Base-by-base conservation (phyloP, 495 filamentous ascomycete genomes). In the Penicillium ochrochloron region DNA sequence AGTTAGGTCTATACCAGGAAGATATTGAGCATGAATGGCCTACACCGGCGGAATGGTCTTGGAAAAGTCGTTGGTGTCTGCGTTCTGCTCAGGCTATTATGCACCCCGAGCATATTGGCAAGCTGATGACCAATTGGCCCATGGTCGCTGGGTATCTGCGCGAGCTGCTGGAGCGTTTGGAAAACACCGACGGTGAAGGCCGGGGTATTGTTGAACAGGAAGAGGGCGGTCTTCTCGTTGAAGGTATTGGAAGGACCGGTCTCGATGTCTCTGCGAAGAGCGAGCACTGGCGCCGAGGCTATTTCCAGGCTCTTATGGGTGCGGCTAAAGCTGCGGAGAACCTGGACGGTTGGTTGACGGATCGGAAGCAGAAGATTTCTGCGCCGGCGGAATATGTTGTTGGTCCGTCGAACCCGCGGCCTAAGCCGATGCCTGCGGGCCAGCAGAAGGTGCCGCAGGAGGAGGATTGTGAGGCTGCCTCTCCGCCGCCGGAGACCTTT, bases 321-420 rank as follows among this genome's bases (percentile, higher is more conserved):
- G 83, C 83, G 62, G 93, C 89, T 0, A 87, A 86, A 63, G 86
- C 88, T 2, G 89, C 92, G 4, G 93, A 96, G 79, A 86, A 91
- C 64, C 76, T 94, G 23, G 92, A 96, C 54, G 90, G 89, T 12
- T 91, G 88, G 82, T 82, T 94, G 42, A 74, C 79, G 33, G 92
- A 96, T 73, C 86, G 78, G 46, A 89, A 84, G 41, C 81, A 88
- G 64, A 80, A 82, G 27, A 76, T 89, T 12, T 82, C 86, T 19
- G 92, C 92, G 48, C 89, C 91, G 2, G 80, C 81, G 17, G 86
- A 91, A 27, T 82, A 87, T 52, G 84, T 96, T 29, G 81, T 90
- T 61, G 92, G 92, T 0, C 92, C 92, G 2, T 92, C 91, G 11
- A 96, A 97, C 73, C 92, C 91, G 9, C 82, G 86, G 52, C 92